Evolutionary conservation across 176 grass and related monocot genomes (phyloP), one percentile per base, ranked within the genome.

Genomic region (Cocos nucifera): DNA sequence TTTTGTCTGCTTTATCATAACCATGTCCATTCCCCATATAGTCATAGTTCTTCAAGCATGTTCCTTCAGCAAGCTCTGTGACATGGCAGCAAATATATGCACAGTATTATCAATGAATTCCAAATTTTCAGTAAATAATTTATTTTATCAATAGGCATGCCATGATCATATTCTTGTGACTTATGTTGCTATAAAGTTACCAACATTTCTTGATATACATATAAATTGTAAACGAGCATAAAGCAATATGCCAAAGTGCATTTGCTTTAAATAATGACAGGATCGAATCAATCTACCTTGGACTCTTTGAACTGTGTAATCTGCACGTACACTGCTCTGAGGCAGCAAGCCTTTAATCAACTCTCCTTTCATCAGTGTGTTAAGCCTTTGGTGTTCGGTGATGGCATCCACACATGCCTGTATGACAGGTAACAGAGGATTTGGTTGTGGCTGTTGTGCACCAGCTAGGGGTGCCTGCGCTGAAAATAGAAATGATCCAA

Each of bases 311-410:
- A 88, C 84, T 59, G 87, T 97, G 77, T 85, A 97, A 80, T 97
- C 83, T 77, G 87, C 78, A 79, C 82, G 80, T 5, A 97, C 73
- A 6, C 74, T 91, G 65, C 86, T 86, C 50, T 88, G 81, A 21
- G 87, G 84, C 64, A 97, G 71, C 58, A 97, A 83, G 22, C 86
- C 78, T 74, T 97, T 97, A 79, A 97, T 85, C 53, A 91, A 70
- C 51, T 97, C 92, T 77, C 92, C 92, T 83, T 97, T 97, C 92
- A 97, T 88, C 59, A 97, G 84, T 64, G 80, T 66, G 71, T 83
- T 91, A 51, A 97, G 81, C 70, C 87, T 97, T 73, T 85, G 92
- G 73, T 97, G 92, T 65, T 97, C 92, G 16, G 92, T 97, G 67
- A 97, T 85, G 72, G 87, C 87, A 75, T 97, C 84, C 49, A 91